phyloP scores from a whole-genome alignment of 805 yeast genomes.

The Nematodospora valgi region DNA sequence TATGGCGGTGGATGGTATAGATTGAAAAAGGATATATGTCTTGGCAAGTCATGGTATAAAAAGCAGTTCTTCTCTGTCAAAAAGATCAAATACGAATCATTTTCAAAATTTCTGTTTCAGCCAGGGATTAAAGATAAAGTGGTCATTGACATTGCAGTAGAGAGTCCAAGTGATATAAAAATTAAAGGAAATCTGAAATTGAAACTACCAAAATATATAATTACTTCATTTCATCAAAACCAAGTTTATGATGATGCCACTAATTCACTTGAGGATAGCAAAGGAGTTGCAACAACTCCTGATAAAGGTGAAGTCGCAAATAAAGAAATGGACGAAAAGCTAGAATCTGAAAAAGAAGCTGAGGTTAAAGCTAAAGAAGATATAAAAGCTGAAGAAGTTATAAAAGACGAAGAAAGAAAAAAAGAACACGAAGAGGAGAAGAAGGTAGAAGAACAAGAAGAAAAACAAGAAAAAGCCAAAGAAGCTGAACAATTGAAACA shows the following conservation, averaged over 20 bases:
- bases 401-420: constrained; percentile 1
- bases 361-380: constrained; percentile 7
- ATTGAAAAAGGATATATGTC: constrained; percentile 45
- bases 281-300: constrained; percentile 6
- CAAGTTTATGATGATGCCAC: constrained; percentile 28
- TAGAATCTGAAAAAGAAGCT: constrained; percentile 4
- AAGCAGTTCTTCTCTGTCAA: constrained; percentile 38
- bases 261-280: constrained; percentile 10
- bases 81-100: constrained; percentile 18
- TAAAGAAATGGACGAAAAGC: constrained; percentile 4
- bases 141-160: constrained; percentile 39
- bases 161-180: constrained; percentile 25
- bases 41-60: constrained; percentile 43
- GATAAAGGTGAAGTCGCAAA: constrained; percentile 1
- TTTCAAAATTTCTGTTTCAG: constrained; percentile 11
- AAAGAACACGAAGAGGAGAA: constrained; percentile 6
- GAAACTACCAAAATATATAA: constrained; percentile 24
- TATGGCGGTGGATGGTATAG: constrained; percentile 36
- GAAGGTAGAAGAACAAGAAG: constrained; percentile 2
- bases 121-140: constrained; percentile 17
- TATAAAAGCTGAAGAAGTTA: constrained; percentile 2
- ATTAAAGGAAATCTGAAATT: constrained; percentile 36
- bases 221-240: constrained; percentile 24
- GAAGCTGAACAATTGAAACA: constrained; percentile 2
- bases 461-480: constrained; percentile 6